Evolutionary conservation across 73 alveolate genomes (phyloP).

Genomic region (Symbiodinium pilosum): DNA sequence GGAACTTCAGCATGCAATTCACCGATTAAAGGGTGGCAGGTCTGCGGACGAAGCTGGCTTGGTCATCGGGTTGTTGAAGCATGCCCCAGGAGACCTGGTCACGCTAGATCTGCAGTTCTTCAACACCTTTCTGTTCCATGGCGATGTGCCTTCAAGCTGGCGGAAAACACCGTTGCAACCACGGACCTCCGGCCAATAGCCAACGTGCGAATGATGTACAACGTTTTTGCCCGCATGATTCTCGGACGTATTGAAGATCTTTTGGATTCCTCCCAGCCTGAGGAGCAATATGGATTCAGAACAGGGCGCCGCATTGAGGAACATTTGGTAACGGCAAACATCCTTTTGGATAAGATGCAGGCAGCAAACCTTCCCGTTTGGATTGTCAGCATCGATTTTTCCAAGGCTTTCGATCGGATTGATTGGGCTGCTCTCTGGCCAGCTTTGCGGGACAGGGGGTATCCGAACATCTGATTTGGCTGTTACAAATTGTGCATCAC

Average conservation of each 20-base stretch:
- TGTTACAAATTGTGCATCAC: background rate
- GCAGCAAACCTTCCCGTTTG: background rate
- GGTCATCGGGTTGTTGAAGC: too few relatives aligned
- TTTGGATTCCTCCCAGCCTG: background rate
- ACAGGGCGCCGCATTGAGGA: slow-evolving; percentile 7
- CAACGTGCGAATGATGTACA: background rate
- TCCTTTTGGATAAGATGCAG: background rate
- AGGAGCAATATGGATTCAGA: slow-evolving; percentile 12
- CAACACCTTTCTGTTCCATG: too few relatives aligned
- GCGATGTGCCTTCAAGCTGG: too few relatives aligned
- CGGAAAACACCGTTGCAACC: too few relatives aligned
- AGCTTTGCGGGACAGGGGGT: background rate
- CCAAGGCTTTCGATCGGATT: slow-evolving; percentile 7
- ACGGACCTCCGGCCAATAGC: background rate
- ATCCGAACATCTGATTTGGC: background rate
- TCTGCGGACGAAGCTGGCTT: too few relatives aligned
- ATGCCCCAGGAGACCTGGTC: too few relatives aligned
- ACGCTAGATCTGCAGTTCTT: too few relatives aligned
- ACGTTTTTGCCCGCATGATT: background rate
- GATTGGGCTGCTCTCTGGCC: background rate
- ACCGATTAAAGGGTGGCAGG: too few relatives aligned
- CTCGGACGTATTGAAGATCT: background rate
- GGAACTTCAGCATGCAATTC: too few relatives aligned
- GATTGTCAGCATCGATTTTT: background rate
- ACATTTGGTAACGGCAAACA: background rate